Evolutionary conservation across 139 green algal genomes (phyloP).

Genomic region (Chlamydomonas sphaeroides): DNA sequence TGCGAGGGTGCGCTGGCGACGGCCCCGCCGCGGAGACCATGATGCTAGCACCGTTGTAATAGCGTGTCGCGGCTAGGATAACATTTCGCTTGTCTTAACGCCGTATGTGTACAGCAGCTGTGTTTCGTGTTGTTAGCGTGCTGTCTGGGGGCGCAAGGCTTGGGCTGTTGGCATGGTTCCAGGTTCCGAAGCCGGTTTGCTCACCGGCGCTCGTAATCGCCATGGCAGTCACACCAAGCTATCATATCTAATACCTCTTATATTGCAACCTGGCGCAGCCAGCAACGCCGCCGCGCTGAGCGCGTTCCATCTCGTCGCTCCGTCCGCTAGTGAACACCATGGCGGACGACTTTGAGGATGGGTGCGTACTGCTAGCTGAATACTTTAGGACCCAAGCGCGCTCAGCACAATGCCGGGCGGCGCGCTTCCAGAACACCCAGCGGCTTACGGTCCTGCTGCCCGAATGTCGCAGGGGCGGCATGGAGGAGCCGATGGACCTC

Average conservation of each 20-base stretch:
- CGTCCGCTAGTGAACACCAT: too few species aligned
- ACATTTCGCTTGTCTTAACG: too few species aligned
- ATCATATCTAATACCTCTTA: neutral
- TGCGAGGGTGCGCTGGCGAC: too few species aligned
- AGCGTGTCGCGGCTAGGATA: too few species aligned
- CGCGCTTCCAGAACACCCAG: too few species aligned
- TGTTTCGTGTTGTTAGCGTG: too few species aligned
- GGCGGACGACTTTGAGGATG: conserved; percentile 32
- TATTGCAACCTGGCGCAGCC: neutral
- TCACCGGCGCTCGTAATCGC: neutral
- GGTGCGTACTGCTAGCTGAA: conserved; percentile 8
- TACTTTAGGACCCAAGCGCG: neutral
- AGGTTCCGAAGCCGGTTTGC: neutral
- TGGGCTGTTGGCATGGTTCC: too few species aligned
- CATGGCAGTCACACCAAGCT: neutral
- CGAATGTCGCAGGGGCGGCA: conserved; percentile 7
- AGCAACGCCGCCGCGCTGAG: too few species aligned
- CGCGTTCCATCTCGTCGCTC: neutral
- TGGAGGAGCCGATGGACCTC: conserved; percentile 32
- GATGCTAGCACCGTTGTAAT: too few species aligned
- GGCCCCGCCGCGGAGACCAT: too few species aligned
- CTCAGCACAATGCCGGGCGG: neutral
- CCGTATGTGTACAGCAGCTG: too few species aligned
- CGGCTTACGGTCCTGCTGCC: neutral
- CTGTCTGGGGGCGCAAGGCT: too few species aligned